A percentile compares a stretch with the other conserved stretches of the same genome.
phyloP scores from a whole-genome alignment of 768 basidiomycete genomes.

The Phlegmacium glaucopus region DNA sequence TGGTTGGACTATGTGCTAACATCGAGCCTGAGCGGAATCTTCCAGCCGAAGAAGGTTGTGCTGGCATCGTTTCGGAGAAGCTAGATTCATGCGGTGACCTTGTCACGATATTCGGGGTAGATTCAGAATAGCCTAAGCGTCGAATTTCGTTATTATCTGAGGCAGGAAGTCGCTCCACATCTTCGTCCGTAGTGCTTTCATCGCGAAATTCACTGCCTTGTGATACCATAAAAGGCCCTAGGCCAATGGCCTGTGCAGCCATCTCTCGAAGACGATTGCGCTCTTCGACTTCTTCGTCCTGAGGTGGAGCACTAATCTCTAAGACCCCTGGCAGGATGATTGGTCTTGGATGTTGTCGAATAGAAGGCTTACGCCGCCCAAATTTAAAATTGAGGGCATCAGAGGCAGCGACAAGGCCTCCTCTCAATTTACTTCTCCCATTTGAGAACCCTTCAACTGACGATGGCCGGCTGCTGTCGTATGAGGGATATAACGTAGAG shows the following conservation, averaged over 20 bases:
- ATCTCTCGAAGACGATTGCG: slow-evolving; percentile 71
- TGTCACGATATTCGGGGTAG: slow-evolving; percentile 14
- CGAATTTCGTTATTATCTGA: slow-evolving; percentile 14
- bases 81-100: slow-evolving; percentile 32
- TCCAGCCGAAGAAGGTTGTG: slow-evolving; percentile 15
- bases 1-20: slow-evolving; percentile 33
- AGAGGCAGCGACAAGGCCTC: slow-evolving; percentile 50
- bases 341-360: slow-evolving; percentile 33
- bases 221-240: slow-evolving; percentile 51
- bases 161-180: slow-evolving; percentile 25
- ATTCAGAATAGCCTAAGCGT: slow-evolving; percentile 15
- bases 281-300: slow-evolving; percentile 67
- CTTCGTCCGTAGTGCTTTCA: slow-evolving; percentile 35
- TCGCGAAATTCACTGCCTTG: slow-evolving; percentile 32
- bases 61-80: slow-evolving; percentile 26
- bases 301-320: slow-evolving; percentile 56
- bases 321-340: slow-evolving; percentile 66
- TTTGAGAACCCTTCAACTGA: slow-evolving; percentile 15
- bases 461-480: slow-evolving; percentile 15
- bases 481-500: slow-evolving; percentile 14
- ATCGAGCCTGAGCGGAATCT: slow-evolving; percentile 38
- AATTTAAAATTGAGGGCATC: slow-evolving; percentile 49
- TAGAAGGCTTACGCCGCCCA: slow-evolving; percentile 40
- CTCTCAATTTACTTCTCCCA: slow-evolving; percentile 32
- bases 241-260: slow-evolving; percentile 74